Evolutionary conservation across 108 stramenopile species (phyloP).

Genomic region (Cyclostephanos invisitatus): DNA sequence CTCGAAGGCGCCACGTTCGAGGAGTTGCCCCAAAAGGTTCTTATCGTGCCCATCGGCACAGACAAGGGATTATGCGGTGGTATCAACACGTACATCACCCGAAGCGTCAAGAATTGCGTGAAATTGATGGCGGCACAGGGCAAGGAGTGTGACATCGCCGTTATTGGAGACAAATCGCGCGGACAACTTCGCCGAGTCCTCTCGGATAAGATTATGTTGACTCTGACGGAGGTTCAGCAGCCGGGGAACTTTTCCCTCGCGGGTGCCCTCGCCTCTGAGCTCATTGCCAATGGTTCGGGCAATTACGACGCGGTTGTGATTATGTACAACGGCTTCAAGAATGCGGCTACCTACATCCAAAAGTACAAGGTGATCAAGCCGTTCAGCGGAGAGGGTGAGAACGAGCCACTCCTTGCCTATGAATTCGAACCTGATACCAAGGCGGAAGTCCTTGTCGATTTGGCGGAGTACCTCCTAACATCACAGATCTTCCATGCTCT

Average conservation of each 20-base stretch:
- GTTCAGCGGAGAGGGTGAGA: slow-evolving; percentile 68
- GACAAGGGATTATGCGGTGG: slow-evolving; percentile 99
- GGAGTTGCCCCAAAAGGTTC: slow-evolving; percentile 83
- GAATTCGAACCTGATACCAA: slow-evolving; percentile 97
- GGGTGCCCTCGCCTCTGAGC: slow-evolving; percentile 78
- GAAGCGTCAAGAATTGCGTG: slow-evolving; percentile 66
- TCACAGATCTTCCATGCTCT: slow-evolving; percentile 92
- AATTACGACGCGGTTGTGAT: slow-evolving; percentile 86
- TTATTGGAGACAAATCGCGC: slow-evolving; percentile 99
- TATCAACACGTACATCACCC: slow-evolving; percentile 95
- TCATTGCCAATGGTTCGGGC: slow-evolving; percentile 72
- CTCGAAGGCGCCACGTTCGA: slow-evolving; percentile 75
- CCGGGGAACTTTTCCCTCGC: slow-evolving; percentile 86
- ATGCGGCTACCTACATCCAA: slow-evolving; percentile 85
- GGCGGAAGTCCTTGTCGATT: slow-evolving; percentile 89
- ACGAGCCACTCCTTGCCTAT: slow-evolving; percentile 80
- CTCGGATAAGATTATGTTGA: slow-evolving; percentile 62
- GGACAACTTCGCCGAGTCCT: slow-evolving; percentile 82
- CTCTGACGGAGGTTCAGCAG: slow-evolving; percentile 75
- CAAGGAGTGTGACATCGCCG: slow-evolving; percentile 85
- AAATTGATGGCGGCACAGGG: slow-evolving; percentile 68
- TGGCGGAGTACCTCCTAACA: slow-evolving; percentile 94
- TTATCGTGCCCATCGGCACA: slow-evolving; percentile 93
- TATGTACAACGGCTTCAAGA: slow-evolving; percentile 84
- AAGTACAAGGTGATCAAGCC: slow-evolving; percentile 86